These are phyloP conservation scores for Dicorynia guianensis DNA, from an alignment of 306 rosid species.

Conservation along the genomic window DNA sequence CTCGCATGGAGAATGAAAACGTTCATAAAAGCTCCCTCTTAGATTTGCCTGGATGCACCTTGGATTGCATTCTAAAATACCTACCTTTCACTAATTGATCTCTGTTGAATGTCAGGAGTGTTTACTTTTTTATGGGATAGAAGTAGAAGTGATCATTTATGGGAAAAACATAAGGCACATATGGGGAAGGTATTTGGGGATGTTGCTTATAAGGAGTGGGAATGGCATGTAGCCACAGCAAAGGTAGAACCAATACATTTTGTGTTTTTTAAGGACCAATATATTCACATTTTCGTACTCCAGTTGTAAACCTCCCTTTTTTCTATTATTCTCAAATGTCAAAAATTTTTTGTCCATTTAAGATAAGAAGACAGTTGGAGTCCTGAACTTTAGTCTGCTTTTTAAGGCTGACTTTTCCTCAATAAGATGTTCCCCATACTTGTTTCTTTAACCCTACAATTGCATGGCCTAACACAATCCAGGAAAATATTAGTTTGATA, in stretches of 20 bases:
- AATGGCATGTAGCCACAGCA: constrained; percentile 43
- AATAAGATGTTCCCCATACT: too few relatives aligned
- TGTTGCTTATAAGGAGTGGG: constrained; percentile 65
- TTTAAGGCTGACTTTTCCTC: background rate
- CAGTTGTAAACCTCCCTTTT: background rate
- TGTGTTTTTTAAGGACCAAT: too few relatives aligned
- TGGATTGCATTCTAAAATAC: constrained; percentile 64
- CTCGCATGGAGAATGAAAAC: constrained; percentile 26
- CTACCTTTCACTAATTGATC: constrained; percentile 69
- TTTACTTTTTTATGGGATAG: constrained; percentile 59
- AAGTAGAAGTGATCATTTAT: constrained; percentile 62
- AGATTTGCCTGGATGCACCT: constrained; percentile 68
- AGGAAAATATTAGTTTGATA: too few relatives aligned
- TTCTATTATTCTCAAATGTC: background rate
- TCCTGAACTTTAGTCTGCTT: background rate
- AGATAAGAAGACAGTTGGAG: background rate
- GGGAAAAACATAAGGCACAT: constrained; percentile 62
- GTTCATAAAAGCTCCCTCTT: constrained; percentile 44
- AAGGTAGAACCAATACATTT: constrained; percentile 32
- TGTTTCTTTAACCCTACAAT: too few relatives aligned
- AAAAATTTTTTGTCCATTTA: background rate
- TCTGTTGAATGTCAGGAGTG: constrained; percentile 58
- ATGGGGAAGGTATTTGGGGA: constrained; percentile 68
- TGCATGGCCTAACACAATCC: too few relatives aligned
- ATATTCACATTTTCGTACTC: background rate